These are phyloP conservation scores for Marchantia paleacea DNA, from an alignment of 225 moss, liverwort and hornwort genomes.

Conservation along the genomic window DNA sequence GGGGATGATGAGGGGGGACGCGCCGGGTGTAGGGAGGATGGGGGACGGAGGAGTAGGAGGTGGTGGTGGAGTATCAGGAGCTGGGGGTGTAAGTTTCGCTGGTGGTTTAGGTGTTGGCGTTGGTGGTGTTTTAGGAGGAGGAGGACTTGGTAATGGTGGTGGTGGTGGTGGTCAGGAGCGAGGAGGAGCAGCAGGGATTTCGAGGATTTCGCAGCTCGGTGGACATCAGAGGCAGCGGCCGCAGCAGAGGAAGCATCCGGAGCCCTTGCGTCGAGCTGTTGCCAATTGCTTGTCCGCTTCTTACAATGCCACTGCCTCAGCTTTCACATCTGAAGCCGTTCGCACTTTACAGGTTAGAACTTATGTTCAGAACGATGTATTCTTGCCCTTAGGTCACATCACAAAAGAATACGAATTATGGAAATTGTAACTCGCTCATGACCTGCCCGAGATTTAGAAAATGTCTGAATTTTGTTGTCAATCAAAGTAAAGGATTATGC, in stretches of 20 bases:
- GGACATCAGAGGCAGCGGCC: slow-evolving; percentile 67
- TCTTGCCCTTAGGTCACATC: neutral
- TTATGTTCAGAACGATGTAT: neutral
- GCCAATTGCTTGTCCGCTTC: slow-evolving; percentile 91
- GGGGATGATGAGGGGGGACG: neutral
- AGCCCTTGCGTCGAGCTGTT: slow-evolving; percentile 90
- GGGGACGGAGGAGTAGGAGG: slow-evolving; percentile 25
- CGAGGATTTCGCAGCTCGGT: slow-evolving; percentile 36
- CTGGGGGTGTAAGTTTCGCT: slow-evolving; percentile 9
- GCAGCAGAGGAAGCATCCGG: slow-evolving; percentile 90
- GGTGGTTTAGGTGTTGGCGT: slow-evolving; percentile 20
- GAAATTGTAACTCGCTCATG: neutral
- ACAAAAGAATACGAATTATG: neutral
- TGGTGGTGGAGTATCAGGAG: slow-evolving; percentile 18
- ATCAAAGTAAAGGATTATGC: too few relatives aligned
- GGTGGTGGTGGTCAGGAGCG: slow-evolving; percentile 15
- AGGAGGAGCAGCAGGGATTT: slow-evolving; percentile 28
- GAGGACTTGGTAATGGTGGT: slow-evolving; percentile 9
- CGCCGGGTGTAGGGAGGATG: slow-evolving; percentile 11
- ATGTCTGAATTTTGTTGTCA: too few relatives aligned
- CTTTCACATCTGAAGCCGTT: slow-evolving; percentile 89
- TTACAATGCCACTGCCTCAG: slow-evolving; percentile 53
- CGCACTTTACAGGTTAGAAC: slow-evolving; percentile 82
- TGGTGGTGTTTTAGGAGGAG: neutral
- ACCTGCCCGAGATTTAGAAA: too few relatives aligned